Conservation (phyloP, 768 basidiomycete species). For the Tulasnella sp. region DNA sequence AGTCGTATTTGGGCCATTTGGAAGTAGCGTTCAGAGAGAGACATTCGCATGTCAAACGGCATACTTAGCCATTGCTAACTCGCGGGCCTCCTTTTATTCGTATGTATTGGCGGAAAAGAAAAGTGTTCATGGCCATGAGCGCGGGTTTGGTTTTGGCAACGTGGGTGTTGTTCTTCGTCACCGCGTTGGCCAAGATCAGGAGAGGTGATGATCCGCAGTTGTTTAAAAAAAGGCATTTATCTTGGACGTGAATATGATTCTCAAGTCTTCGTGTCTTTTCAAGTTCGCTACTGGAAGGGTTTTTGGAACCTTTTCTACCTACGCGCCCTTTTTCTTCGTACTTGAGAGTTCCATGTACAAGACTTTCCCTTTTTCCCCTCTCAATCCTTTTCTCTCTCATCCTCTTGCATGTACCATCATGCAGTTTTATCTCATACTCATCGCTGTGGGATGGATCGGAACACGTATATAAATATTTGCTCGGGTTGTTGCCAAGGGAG, state of each 20-base stretch:
- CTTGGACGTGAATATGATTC: not conserved
- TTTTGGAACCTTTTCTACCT: not conserved
- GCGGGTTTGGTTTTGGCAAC: slow-evolving; percentile 42
- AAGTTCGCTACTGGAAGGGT: not conserved
- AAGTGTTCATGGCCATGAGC: slow-evolving; percentile 41
- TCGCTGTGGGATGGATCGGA: not conserved
- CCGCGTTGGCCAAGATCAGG: slow-evolving; percentile 25
- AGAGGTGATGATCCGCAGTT: too few species aligned
- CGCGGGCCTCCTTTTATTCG: too few species aligned
- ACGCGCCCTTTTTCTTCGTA: not conserved
- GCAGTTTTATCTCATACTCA: not conserved
- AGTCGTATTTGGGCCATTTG: not conserved
- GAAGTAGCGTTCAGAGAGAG: not conserved
- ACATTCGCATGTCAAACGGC: too few species aligned
- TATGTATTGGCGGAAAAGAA: too few species aligned
- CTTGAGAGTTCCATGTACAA: not conserved
- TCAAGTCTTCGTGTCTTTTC: not conserved
- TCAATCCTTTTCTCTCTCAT: not conserved
- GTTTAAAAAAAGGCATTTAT: too few species aligned
- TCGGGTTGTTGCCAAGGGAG: too few species aligned
- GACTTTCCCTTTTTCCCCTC: not conserved
- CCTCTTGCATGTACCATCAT: not conserved
- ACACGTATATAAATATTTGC: too few species aligned
- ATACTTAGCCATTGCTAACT: too few species aligned
- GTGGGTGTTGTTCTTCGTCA: slow-evolving; percentile 58